A percentile compares a stretch with the other conserved stretches of the same genome.
Evolutionary conservation across 768 basidiomycete genomes (phyloP).

Genomic region (Tricholoma flavovirens): DNA sequence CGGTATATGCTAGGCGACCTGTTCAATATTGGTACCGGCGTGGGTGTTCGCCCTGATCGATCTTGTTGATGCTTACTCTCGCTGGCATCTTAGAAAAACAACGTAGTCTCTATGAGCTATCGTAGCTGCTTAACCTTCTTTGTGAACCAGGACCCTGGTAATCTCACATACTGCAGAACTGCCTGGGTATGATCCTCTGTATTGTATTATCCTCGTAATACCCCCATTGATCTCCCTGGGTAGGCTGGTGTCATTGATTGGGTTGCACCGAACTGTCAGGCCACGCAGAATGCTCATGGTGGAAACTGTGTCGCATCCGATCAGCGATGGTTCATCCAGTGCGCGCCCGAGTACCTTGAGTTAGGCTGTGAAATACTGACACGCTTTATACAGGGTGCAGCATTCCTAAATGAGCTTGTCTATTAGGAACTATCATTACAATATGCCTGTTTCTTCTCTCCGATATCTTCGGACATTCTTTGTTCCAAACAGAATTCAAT

Average conservation of each 20-base stretch:
- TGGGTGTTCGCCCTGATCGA: background rate
- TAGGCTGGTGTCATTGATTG: background rate
- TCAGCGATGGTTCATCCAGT: slow-evolving; percentile 45
- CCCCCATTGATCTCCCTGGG: background rate
- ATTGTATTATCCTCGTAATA: background rate
- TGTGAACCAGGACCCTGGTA: background rate
- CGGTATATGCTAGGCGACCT: background rate
- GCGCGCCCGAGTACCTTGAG: slow-evolving; percentile 13
- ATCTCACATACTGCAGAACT: background rate
- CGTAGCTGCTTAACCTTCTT: slow-evolving; percentile 2
- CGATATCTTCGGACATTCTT: too few relatives aligned
- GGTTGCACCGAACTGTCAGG: slow-evolving; percentile 1
- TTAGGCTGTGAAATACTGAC: background rate
- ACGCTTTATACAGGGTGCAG: background rate
- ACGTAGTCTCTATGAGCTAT: background rate
- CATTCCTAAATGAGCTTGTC: background rate
- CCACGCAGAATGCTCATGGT: slow-evolving; percentile 40
- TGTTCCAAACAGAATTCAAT: too few relatives aligned
- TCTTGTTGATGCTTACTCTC: background rate
- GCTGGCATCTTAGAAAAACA: background rate
- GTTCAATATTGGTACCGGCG: background rate
- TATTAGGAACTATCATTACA: too few relatives aligned
- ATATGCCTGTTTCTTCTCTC: too few relatives aligned
- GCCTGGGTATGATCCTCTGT: background rate
- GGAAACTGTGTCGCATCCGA: slow-evolving; percentile 40